A percentile compares a stretch with the other conserved stretches of the same genome.
Evolutionary conservation across 345 rosid species (phyloP).

Genomic region (Rubroshorea leprosula): DNA sequence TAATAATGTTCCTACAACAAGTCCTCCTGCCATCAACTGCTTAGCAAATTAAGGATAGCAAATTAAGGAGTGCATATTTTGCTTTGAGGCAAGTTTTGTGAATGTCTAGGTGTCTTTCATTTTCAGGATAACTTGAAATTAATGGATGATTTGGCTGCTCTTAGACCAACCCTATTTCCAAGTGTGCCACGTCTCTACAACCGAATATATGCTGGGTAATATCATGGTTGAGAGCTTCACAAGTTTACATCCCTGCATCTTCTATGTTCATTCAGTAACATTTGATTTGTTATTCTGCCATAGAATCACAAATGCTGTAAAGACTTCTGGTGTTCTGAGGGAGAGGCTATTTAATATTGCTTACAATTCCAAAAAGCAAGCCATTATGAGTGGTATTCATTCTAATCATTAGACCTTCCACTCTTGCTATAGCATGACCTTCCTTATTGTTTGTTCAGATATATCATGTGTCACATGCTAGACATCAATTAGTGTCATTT

Average conservation of each 20-base stretch:
- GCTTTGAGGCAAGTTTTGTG: slow-evolving; percentile 3
- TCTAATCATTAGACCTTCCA: slow-evolving; percentile 1
- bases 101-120: slow-evolving; percentile 7
- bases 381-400: slow-evolving; percentile 55
- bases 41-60: background rate
- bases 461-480: background rate
- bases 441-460: background rate
- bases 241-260: slow-evolving; percentile 5
- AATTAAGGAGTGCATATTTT: background rate
- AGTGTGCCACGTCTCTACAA: slow-evolving; percentile 93
- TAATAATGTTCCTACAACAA: background rate
- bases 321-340: slow-evolving; percentile 62
- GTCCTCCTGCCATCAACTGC: slow-evolving; percentile 1
- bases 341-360: slow-evolving; percentile 72
- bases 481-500: background rate
- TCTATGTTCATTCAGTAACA: slow-evolving; percentile 10
- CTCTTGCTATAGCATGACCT: background rate
- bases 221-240: slow-evolving; percentile 11
- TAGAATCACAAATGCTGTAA: slow-evolving; percentile 71
- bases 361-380: slow-evolving; percentile 80
- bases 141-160: slow-evolving; percentile 75
- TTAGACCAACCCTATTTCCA: slow-evolving; percentile 79
- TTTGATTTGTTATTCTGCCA: slow-evolving; percentile 19
- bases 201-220: slow-evolving; percentile 78
- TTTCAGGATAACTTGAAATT: slow-evolving; percentile 78